Base-by-base conservation (phyloP, 2,329 filamentous ascomycete species). In the Diplodia intermedia region DNA sequence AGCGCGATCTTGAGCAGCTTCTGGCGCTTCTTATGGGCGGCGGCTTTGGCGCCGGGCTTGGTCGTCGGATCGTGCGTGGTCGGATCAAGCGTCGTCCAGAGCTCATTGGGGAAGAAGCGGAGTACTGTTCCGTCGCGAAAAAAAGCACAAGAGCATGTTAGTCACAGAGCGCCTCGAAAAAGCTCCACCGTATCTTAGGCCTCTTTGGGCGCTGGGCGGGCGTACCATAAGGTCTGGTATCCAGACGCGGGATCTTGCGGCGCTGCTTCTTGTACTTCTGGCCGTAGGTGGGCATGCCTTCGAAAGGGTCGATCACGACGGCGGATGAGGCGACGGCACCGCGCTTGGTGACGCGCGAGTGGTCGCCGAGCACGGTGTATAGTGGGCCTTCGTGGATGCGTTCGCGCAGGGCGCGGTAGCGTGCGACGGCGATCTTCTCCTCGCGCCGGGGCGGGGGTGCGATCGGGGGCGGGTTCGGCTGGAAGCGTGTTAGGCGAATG, bases 271-370 rank as follows among this genome's bases (percentile, higher is more conserved):
- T 79, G 75, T 88, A 89, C 72, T 83, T 85, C 66, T 85, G 81
- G 18, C 84, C 84, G 73, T 88, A 90, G 0, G 86, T 87, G 49
- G 85, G 85, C 77, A 88, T 88, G 67, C 86, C 86, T 53, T 84
- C 82, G 72, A 90, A 90, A 1, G 88, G 86, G 74, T 90, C 86
- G 73, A 88, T 86, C 0, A 79, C 72, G 60, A 63, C 60, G 29
- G 60, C 60, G 14, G 73, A 73, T 8, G 73, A 73, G 54, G 76
- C 75, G 14, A 74, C n/a, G 73, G 74, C 23, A 72, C 75, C 69
- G 70, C 77, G 77, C 71, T 84, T 74, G 70, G 77, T 75, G 70
- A 73, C 82, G 75, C 72, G 81, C 78, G 72, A 80, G 68, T 82
- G 80, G 74, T 85, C 79, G 69, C 80, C 83, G 5, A 88, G 79